phyloP scores from a whole-genome alignment of 2,329 filamentous ascomycete genomes.

The Chaetothyriales sp. region DNA sequence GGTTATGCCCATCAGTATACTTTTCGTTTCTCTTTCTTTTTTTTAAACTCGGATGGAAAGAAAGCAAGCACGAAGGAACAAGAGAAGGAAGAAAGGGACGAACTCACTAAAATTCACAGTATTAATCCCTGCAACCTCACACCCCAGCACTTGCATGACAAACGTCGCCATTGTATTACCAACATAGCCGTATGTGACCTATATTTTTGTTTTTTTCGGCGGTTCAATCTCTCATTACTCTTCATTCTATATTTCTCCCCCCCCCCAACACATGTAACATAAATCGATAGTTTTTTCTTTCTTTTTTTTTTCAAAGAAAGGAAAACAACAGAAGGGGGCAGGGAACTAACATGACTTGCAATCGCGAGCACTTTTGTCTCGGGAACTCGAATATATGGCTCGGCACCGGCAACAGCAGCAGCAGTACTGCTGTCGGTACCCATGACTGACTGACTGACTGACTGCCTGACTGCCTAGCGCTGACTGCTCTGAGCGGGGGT shows the following conservation, averaged over 20 bases:
- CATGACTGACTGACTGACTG: neutral
- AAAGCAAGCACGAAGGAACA: neutral
- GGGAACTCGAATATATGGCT: conserved; percentile 36
- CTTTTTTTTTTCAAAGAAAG: neutral
- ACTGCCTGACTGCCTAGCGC: too few relatives aligned
- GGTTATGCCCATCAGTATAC: neutral
- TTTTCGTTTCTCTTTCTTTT: too few relatives aligned
- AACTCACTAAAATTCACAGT: conserved; percentile 90
- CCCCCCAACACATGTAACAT: neutral
- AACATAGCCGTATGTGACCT: conserved; percentile 57
- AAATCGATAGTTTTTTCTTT: neutral
- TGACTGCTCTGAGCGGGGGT: too few relatives aligned
- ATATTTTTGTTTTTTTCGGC: neutral
- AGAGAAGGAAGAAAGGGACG: neutral
- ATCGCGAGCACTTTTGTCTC: conserved; percentile 65
- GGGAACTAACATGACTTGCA: conserved; percentile 73
- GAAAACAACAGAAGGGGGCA: neutral
- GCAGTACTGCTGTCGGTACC: neutral
- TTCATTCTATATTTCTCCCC: too few relatives aligned
- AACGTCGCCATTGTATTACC: conserved; percentile 96
- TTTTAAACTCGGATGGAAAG: too few relatives aligned
- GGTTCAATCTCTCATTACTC: too few relatives aligned
- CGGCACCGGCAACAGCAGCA: too few relatives aligned
- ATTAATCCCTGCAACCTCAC: conserved; percentile 84
- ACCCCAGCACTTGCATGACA: conserved; percentile 82